A percentile compares a stretch with the other conserved stretches of the same genome.
Evolutionary conservation across 345 rosid species (phyloP).

Genomic region (Laguncularia racemosa): DNA sequence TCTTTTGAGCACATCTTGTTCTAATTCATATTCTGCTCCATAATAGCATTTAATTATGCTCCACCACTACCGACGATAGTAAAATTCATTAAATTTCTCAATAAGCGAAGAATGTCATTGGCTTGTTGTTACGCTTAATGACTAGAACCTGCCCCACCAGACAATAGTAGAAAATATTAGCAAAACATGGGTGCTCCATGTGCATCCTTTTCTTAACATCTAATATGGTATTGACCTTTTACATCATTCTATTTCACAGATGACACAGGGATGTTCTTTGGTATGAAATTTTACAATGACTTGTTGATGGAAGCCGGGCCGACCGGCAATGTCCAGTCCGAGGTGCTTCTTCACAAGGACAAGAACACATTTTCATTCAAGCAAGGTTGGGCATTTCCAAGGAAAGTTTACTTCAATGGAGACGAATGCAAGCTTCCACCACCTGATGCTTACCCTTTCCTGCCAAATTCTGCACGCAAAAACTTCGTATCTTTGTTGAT

Average conservation of each 20-base stretch:
- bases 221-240: background rate
- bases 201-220: too few species aligned
- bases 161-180: too few species aligned
- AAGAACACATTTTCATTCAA: slow-evolving; percentile 67
- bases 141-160: too few species aligned
- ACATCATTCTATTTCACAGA: slow-evolving; percentile 28
- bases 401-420: slow-evolving; percentile 87
- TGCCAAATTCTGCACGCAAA: slow-evolving; percentile 49
- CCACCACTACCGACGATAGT: too few species aligned
- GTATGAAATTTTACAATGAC: slow-evolving; percentile 74
- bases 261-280: slow-evolving; percentile 85
- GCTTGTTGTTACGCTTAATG: too few species aligned
- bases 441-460: slow-evolving; percentile 77
- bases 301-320: slow-evolving; percentile 86
- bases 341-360: slow-evolving; percentile 75
- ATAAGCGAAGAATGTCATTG: too few species aligned
- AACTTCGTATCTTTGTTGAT: slow-evolving; percentile 18
- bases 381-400: slow-evolving; percentile 92
- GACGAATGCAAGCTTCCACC: slow-evolving; percentile 87
- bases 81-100: too few species aligned
- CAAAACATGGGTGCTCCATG: too few species aligned
- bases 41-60: background rate
- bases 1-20: slow-evolving; percentile 2
- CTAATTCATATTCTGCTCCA: background rate
- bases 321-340: slow-evolving; percentile 80